Conservation (phyloP, 768 basidiomycete genomes). For the Filobasidium wieringae region DNA sequence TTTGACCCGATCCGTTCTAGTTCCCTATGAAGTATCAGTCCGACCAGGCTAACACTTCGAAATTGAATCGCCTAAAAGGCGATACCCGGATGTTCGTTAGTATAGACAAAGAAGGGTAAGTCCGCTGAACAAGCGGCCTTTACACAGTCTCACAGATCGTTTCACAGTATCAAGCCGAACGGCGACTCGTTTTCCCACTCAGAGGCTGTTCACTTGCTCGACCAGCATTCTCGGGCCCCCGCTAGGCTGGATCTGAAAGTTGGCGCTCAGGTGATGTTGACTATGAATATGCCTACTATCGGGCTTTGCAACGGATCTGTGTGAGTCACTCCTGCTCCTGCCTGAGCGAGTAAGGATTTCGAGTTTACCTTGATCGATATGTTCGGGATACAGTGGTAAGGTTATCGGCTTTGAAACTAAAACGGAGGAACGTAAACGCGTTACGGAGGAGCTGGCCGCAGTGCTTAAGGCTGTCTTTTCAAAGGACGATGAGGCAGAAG, state of each 20-base stretch:
- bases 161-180: not conserved
- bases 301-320: conserved; percentile 10
- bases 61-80: conserved; percentile 1
- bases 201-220: conserved; percentile 3
- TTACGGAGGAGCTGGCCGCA: not conserved
- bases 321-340: not conserved
- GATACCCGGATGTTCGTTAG: conserved; percentile 3
- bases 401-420: conserved; percentile 5
- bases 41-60: conserved; percentile 3
- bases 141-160: too few species aligned
- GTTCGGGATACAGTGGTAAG: conserved; percentile 1
- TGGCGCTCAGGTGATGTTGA: conserved; percentile 13
- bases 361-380: too few species aligned
- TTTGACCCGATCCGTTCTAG: too few species aligned
- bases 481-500: too few species aligned
- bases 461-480: too few species aligned
- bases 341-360: too few species aligned
- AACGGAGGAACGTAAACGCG: not conserved
- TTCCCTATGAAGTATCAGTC: conserved; percentile 7
- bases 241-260: conserved; percentile 3
- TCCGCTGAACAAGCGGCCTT: not conserved
- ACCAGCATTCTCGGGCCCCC: conserved; percentile 10
- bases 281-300: not conserved
- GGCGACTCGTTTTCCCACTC: not conserved
- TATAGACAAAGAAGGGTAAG: not conserved